Base-by-base conservation (phyloP, 805 yeast species). In the Myxozyma neotropica region DNA sequence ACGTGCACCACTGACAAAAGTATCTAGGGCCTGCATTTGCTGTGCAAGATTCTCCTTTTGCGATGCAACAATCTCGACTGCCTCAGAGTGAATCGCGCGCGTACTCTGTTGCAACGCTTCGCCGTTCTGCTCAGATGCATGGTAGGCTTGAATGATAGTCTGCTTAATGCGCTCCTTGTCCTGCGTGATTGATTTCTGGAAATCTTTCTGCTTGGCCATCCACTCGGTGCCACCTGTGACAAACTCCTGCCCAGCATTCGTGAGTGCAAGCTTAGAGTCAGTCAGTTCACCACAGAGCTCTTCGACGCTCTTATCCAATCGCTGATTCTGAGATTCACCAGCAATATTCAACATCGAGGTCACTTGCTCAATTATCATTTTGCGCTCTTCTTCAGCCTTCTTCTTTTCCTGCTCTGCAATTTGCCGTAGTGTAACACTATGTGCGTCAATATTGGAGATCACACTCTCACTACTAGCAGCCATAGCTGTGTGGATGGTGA, bases 1-100 rank as follows among this genome's bases (percentile, higher is more conserved):
- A n/a, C 62, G 57, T n/a, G 66, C 66, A 10, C 59, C 51, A 5
- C 55, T 43, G 23, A 63, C 66, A 43, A 61, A 63, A 19, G 39
- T 62, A 27, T 63, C 66, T 35, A 63, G 48, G 13, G 59, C 55
- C 38, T 50, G 59, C 65, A 63, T 61, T 31, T 63, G 66, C 27
- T 35, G 43, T 2, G 57, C 55, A n/a, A 63, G 53, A 40, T 57
- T 61, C 27, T 43, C 55, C 46, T 61, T 63, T 45, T 63, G 66
- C 53, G 56, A 44, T 13, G 39, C 42, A 10, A 63, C 66, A 31
- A 63, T 56, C 49, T 56, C 54, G 35, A 45, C 56, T 2, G 66
- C 52, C 38, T 63, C 62, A 8, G 64, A 44, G 47, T 63, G 66
- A 46, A 63, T 57, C 10, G 53, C 29, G 3, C 53, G 47, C 10